These are phyloP conservation scores for Melanogaster broomeanus DNA, from an alignment of 768 basidiomycete species.

Conservation along the genomic window DNA sequence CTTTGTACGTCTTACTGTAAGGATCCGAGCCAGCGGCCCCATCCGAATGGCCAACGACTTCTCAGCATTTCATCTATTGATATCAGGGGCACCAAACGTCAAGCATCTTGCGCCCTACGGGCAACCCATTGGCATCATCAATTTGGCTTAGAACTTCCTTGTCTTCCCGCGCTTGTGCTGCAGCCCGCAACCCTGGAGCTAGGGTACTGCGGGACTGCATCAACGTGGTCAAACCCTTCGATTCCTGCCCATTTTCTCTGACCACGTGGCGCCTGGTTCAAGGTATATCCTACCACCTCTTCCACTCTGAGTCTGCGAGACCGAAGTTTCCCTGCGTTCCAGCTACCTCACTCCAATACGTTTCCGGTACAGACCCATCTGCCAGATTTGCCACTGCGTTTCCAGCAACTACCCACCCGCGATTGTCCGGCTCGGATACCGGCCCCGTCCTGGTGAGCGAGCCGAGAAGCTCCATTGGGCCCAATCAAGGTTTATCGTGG, in stretches of 20 bases:
- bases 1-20: neutral
- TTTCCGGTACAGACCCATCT: neutral
- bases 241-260: neutral
- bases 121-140: neutral
- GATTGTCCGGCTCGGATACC: neutral
- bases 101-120: neutral
- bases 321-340: conserved; percentile 1
- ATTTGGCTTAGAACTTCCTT: neutral
- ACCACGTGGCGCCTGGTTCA: neutral
- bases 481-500: neutral
- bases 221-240: conserved; percentile 6
- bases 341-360: neutral
- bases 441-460: neutral
- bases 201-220: conserved; percentile 6
- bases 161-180: conserved; percentile 7
- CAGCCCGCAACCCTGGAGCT: conserved; percentile 10
- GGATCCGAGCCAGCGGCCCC: neutral
- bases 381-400: neutral
- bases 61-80: conserved; percentile 1
- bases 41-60: conserved; percentile 1
- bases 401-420: neutral
- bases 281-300: conserved; percentile 2
- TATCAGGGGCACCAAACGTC: conserved; percentile 1
- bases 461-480: neutral
- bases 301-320: conserved; percentile 11